A percentile compares a stretch with the other conserved stretches of the same genome.
phyloP scores from a whole-genome alignment of 495 filamentous ascomycete species.

The Penicillium salamii region DNA sequence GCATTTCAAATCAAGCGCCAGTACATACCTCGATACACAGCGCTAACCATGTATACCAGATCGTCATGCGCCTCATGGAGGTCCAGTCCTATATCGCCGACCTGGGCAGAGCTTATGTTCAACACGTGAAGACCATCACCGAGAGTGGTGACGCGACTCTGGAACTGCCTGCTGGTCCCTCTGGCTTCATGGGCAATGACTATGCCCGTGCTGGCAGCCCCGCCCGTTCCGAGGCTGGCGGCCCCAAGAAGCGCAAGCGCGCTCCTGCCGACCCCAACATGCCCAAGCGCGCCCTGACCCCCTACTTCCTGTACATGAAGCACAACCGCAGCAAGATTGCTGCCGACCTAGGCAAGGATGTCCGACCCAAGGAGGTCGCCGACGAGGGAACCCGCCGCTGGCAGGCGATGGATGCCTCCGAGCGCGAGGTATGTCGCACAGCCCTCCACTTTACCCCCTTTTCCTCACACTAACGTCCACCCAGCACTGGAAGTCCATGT shows the following conservation, averaged over 20 bases:
- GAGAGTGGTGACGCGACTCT: slow-evolving; percentile 54
- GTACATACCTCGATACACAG: neutral
- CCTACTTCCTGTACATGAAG: slow-evolving; percentile 92
- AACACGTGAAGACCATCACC: slow-evolving; percentile 76
- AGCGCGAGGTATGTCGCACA: slow-evolving; percentile 70
- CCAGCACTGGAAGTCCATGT: slow-evolving; percentile 71
- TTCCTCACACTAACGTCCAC: slow-evolving; percentile 2
- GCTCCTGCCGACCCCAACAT: slow-evolving; percentile 83
- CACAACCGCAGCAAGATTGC: slow-evolving; percentile 74
- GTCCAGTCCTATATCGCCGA: slow-evolving; percentile 71
- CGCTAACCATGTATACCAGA: slow-evolving; percentile 45
- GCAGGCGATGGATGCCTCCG: slow-evolving; percentile 64
- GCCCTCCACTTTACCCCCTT: neutral
- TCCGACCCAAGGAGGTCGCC: slow-evolving; percentile 74
- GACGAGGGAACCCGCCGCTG: slow-evolving; percentile 81
- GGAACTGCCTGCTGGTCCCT: slow-evolving; percentile 48
- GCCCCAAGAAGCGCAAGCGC: slow-evolving; percentile 83
- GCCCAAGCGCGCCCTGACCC: slow-evolving; percentile 88
- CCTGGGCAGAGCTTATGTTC: slow-evolving; percentile 74
- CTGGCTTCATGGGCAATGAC: slow-evolving; percentile 46
- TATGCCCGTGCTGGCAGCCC: slow-evolving; percentile 39
- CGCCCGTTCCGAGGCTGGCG: slow-evolving; percentile 50
- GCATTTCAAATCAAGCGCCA: too few species aligned
- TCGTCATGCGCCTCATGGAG: slow-evolving; percentile 68
- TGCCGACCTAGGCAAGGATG: slow-evolving; percentile 65